Base-by-base conservation (phyloP, 371 early-diverging fungal genomes). In the Apophysomyces elegans region DNA sequence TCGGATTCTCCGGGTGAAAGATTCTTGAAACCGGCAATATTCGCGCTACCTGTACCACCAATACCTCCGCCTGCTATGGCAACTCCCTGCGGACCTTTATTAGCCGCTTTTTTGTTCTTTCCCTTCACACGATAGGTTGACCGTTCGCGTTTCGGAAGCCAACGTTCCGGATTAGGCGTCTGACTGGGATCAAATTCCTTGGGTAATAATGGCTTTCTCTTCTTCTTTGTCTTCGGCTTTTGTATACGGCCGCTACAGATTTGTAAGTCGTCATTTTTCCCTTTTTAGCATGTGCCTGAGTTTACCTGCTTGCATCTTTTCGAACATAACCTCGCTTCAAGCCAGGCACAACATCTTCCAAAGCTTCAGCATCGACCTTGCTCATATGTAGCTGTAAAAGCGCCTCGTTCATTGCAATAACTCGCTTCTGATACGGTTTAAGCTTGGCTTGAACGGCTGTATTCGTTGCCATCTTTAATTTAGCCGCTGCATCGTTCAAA, bases 131-230 rank as follows among this genome's bases (percentile, higher is more conserved):
- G 83, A 68, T 78, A 86, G 8, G 84, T 78, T 5, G 89, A 80
- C 38, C 93, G 78, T 56, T 91, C 90, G 6, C 86, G 83, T 59
- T 86, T 88, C 6, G 92, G 89, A 58, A 91, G 37, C 93, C 93
- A 92, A 38, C 93, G 81, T 69, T 93, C 91, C 37, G 92, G 92
- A 78, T 93, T 90, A 46, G 90, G 87, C 11, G 76, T 65, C 5
- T 69, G 73, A 39, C 72, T 69, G 11, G 86, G 73, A 62, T 86
- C 78, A 64, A 77, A 72, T 21, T 80, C 77, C 68, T 90, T 91
- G 56, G 92, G 90, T 50, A 86, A 65, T 41, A 84, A 67, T 4
- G 86, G 79, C 65, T 84, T 84, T 67, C 91, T 76, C 79, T 90
- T 91, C 63, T 84, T 81, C 63, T 86, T 88, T 35, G 73, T 77